These are phyloP conservation scores for Stevia rebaudiana DNA, from an alignment of 140 eudicot species.

Conservation along the genomic window DNA sequence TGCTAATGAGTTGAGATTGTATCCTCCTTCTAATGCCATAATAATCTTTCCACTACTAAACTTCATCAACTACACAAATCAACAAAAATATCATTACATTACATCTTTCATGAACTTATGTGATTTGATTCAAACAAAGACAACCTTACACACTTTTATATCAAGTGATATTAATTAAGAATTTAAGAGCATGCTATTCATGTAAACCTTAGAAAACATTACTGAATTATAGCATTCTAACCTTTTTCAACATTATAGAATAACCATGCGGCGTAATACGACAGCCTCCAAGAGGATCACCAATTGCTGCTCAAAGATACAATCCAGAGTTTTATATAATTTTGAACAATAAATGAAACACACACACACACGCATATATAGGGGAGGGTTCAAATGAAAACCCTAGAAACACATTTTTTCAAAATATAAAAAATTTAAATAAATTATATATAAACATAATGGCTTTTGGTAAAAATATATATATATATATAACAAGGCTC, in stretches of 20 bases:
- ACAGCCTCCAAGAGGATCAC: slow-evolving; percentile 96
- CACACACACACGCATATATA: too few species aligned
- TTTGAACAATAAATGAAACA: neutral
- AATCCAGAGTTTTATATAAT: neutral
- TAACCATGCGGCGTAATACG: slow-evolving; percentile 75
- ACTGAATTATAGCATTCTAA: slow-evolving; percentile 20
- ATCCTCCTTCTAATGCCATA: slow-evolving; percentile 95
- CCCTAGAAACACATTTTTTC: too few species aligned
- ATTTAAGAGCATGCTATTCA: neutral
- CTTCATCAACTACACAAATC: slow-evolving; percentile 63
- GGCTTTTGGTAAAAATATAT: too few species aligned
- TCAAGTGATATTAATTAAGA: too few species aligned
- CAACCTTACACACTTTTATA: neutral
- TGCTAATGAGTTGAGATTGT: slow-evolving; percentile 75
- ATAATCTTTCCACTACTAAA: slow-evolving; percentile 78
- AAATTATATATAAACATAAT: too few species aligned
- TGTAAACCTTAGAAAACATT: neutral
- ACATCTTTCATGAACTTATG: neutral
- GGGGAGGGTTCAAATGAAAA: too few species aligned
- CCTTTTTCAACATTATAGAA: slow-evolving; percentile 75
- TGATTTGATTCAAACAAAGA: neutral
- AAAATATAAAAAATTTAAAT: too few species aligned
- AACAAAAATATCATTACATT: slow-evolving; percentile 8
- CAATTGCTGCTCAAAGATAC: slow-evolving; percentile 49
- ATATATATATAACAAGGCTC: too few species aligned